Conservation (phyloP, 2,329 filamentous ascomycete genomes). For the Biscogniauxia sp. region DNA sequence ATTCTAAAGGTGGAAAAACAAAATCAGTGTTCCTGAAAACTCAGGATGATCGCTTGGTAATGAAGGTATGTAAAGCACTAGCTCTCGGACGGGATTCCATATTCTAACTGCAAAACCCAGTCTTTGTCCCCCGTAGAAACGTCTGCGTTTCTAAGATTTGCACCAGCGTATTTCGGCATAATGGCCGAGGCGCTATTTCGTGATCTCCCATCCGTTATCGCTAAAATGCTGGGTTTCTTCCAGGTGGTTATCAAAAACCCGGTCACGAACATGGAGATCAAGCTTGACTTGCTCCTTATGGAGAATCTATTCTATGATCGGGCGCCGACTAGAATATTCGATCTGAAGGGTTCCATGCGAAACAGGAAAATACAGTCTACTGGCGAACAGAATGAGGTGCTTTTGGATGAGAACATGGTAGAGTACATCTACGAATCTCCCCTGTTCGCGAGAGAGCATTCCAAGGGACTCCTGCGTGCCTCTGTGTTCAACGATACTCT, state of each 20-base stretch:
- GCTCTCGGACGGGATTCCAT: constrained; percentile 39
- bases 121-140: constrained; percentile 89
- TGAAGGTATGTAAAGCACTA: constrained; percentile 56
- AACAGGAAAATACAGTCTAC: constrained; percentile 97
- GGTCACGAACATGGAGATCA: constrained; percentile 85
- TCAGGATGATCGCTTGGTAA: constrained; percentile 86
- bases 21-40: constrained; percentile 98
- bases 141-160: constrained; percentile 90
- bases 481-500: constrained; percentile 98
- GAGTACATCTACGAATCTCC: constrained; percentile 98
- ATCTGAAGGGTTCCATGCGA: constrained; percentile 96
- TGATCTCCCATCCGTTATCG: constrained; percentile 91
- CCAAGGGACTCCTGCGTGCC: constrained; percentile 85
- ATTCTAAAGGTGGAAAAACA: constrained; percentile 96
- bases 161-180: constrained; percentile 94
- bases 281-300: constrained; percentile 91
- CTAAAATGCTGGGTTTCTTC: constrained; percentile 98
- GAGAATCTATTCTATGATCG: constrained; percentile 98
- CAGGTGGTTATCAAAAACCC: constrained; percentile 97
- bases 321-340: constrained; percentile 83
- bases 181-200: constrained; percentile 97
- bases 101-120: constrained; percentile 40
- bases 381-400: constrained; percentile 91
- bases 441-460: constrained; percentile 91
- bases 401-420: constrained; percentile 97